Evolutionary conservation across 1,139 yeast species (phyloP).

Genomic region (Geotrichum cucujoidarum): DNA sequence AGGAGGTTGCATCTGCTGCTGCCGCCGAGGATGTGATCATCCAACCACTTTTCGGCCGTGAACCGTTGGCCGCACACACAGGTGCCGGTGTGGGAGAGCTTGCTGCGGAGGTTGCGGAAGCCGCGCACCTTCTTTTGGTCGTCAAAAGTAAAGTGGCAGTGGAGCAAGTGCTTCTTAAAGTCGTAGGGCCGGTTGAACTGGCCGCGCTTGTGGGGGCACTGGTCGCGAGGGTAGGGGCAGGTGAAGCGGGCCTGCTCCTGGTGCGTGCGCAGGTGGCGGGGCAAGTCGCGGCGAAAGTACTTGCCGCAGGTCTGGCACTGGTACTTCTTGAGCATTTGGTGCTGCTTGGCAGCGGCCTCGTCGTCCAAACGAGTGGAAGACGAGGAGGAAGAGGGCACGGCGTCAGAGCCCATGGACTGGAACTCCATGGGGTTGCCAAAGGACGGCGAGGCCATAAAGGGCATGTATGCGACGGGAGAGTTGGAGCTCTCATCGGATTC

Average conservation of each 20-base stretch:
- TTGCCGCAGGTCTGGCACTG: conserved; percentile 54
- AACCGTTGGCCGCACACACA: conserved; percentile 56
- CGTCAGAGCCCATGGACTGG: neutral
- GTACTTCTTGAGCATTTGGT: conserved; percentile 25
- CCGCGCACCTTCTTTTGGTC: conserved; percentile 42
- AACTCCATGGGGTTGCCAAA: neutral
- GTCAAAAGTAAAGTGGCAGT: conserved; percentile 56
- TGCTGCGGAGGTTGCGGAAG: conserved; percentile 51
- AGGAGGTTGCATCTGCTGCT: conserved; percentile 23
- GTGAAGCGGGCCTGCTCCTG: conserved; percentile 54
- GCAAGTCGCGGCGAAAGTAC: conserved; percentile 57
- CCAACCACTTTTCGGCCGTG: conserved; percentile 54
- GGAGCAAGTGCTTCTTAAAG: conserved; percentile 60
- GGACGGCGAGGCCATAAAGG: neutral
- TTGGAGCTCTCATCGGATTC: conserved; percentile 1
- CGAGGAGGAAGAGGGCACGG: neutral
- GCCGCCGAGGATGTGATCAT: conserved; percentile 47
- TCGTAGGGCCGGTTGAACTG: conserved; percentile 66
- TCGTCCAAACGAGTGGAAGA: neutral
- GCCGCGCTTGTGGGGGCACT: conserved; percentile 58
- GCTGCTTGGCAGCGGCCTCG: neutral
- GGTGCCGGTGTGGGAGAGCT: conserved; percentile 49
- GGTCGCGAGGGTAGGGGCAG: conserved; percentile 53
- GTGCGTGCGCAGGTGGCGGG: conserved; percentile 63
- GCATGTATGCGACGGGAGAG: conserved; percentile 3